These are phyloP conservation scores for Populus ilicifolia DNA, from an alignment of 345 rosid genomes.

Conservation along the genomic window DNA sequence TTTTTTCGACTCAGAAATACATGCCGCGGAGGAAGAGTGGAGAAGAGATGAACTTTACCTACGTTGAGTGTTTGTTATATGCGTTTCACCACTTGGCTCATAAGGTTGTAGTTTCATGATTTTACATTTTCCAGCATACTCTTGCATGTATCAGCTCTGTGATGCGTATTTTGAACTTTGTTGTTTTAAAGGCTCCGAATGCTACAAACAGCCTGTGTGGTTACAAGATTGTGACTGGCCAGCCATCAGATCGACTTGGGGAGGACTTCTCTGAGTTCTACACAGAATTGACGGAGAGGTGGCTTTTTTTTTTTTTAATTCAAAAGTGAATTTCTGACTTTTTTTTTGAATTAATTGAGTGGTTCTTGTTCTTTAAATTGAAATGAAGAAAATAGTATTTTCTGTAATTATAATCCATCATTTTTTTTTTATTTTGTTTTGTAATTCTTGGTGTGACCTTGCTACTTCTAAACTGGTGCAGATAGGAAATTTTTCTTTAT, in stretches of 20 bases:
- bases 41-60: conserved; percentile 93
- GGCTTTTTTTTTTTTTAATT: not conserved
- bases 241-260: conserved; percentile 96
- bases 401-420: not conserved
- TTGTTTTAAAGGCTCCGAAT: conserved; percentile 73
- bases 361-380: not conserved
- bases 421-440: not conserved
- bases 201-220: conserved; percentile 95
- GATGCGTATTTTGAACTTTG: conserved; percentile 26
- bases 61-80: conserved; percentile 87
- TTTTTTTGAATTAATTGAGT: not conserved
- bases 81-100: conserved; percentile 86
- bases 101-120: conserved; percentile 52
- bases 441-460: not conserved
- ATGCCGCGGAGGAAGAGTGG: conserved; percentile 91
- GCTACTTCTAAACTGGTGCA: not conserved
- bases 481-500: not conserved
- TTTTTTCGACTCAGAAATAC: conserved; percentile 52
- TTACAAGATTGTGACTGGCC: conserved; percentile 93
- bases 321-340: not conserved
- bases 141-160: not conserved
- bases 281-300: conserved; percentile 93
- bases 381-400: not conserved
- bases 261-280: conserved; percentile 85
- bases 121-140: conserved; percentile 6